Conservation (phyloP, 1,139 yeast genomes). For the Pneumocystis canis region DNA sequence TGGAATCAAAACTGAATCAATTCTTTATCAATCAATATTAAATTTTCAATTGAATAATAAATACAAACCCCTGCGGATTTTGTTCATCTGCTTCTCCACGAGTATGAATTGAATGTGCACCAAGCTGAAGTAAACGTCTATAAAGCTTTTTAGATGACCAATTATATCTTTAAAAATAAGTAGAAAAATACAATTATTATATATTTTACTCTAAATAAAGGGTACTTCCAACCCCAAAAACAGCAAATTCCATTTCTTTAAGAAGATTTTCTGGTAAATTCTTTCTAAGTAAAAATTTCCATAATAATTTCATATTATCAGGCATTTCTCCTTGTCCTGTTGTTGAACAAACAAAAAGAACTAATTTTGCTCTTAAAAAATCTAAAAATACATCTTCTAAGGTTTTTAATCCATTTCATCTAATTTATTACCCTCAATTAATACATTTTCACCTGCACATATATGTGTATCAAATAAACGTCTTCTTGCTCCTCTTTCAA, state of each 20-base stretch:
- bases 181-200: not conserved
- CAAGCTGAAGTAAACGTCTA: constrained; percentile 60
- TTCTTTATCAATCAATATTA: constrained; percentile 15
- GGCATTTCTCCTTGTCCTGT: constrained; percentile 96
- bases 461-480: constrained; percentile 39
- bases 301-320: constrained; percentile 49
- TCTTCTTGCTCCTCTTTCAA: constrained; percentile 44
- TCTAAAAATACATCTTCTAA: constrained; percentile 16
- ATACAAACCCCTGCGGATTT: constrained; percentile 65
- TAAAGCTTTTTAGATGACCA: constrained; percentile 75
- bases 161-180: constrained; percentile 28
- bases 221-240: constrained; percentile 91
- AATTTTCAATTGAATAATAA: constrained; percentile 65
- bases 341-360: constrained; percentile 68
- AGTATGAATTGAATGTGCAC: constrained; percentile 55
- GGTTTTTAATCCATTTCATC: constrained; percentile 19
- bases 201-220: constrained; percentile 55
- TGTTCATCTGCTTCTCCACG: constrained; percentile 87
- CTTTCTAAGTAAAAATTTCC: constrained; percentile 57
- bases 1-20: constrained; percentile 33
- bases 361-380: constrained; percentile 33
- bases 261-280: constrained; percentile 47
- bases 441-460: constrained; percentile 49
- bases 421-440: constrained; percentile 22
- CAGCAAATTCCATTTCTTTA: constrained; percentile 46